phyloP scores from a whole-genome alignment of 192 early-diverging fungal species.

The Linnemannia hyalina region DNA sequence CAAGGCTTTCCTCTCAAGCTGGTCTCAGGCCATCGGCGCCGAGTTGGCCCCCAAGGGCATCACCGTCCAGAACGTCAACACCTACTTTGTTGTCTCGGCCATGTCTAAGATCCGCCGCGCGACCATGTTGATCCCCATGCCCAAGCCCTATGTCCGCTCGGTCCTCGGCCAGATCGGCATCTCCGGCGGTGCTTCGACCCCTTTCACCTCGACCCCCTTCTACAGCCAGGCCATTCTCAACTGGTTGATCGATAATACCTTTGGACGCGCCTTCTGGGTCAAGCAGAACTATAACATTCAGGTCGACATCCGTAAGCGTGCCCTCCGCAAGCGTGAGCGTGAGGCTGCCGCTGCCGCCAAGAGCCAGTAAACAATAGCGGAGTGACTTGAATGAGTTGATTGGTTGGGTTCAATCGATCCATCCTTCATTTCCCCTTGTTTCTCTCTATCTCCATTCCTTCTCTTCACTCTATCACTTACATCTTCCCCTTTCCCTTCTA shows the following conservation, averaged over 20 bases:
- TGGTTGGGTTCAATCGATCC: not conserved
- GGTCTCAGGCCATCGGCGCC: constrained; percentile 89
- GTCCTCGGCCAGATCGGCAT: constrained; percentile 81
- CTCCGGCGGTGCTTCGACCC: constrained; percentile 70
- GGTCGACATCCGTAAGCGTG: constrained; percentile 77
- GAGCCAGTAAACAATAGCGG: constrained; percentile 30
- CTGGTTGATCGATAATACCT: constrained; percentile 76
- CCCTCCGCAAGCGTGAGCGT: constrained; percentile 76
- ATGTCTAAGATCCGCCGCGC: constrained; percentile 95
- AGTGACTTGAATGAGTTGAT: not conserved
- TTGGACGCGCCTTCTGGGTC: constrained; percentile 70
- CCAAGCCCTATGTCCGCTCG: constrained; percentile 80
- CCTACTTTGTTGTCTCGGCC: constrained; percentile 94
- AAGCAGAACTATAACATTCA: constrained; percentile 72
- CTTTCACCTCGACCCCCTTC: constrained; percentile 76
- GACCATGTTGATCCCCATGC: constrained; percentile 83
- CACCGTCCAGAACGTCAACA: constrained; percentile 92
- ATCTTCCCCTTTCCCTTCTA: not conserved
- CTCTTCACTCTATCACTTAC: not conserved
- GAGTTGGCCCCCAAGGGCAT: constrained; percentile 81
- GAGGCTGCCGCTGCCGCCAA: constrained; percentile 65
- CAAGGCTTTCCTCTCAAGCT: constrained; percentile 92
- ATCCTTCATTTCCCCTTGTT: not conserved
- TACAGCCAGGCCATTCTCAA: constrained; percentile 76
- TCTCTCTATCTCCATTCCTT: not conserved